Percentiles rank a stretch among this genome's conserved stretches.
phyloP scores from a whole-genome alignment of 2,329 filamentous ascomycete genomes.

The Pseudofabraea citricarpa region DNA sequence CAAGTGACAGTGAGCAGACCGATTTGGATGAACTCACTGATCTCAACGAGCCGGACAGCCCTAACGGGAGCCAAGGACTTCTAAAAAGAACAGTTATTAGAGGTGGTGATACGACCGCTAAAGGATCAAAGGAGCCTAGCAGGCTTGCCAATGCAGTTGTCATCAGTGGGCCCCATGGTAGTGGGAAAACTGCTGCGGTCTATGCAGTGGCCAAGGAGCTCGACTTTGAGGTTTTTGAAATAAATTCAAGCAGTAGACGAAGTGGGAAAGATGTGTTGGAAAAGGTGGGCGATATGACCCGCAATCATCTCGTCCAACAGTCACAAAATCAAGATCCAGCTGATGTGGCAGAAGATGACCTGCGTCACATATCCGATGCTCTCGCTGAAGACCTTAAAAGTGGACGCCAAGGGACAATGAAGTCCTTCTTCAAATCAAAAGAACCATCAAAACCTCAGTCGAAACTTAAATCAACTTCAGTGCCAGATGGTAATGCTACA shows the following conservation, averaged over 20 bases:
- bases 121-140: constrained; percentile 35
- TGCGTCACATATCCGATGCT: constrained; percentile 34
- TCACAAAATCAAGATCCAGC: constrained; percentile 28
- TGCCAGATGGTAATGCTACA: constrained; percentile 20
- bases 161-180: constrained; percentile 82
- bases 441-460: constrained; percentile 18
- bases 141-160: constrained; percentile 73
- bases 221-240: constrained; percentile 91
- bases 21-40: constrained; percentile 67
- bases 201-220: constrained; percentile 90
- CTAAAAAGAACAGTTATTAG: constrained; percentile 51
- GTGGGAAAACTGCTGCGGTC: constrained; percentile 88
- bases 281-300: constrained; percentile 92
- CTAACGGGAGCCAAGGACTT: constrained; percentile 32
- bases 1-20: constrained; percentile 69
- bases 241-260: constrained; percentile 77
- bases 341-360: constrained; percentile 26
- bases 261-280: constrained; percentile 89
- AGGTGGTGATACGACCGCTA: constrained; percentile 31
- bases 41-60: constrained; percentile 41
- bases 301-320: constrained; percentile 81
- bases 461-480: constrained; percentile 12
- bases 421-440: constrained; percentile 70
- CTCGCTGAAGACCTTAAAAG: constrained; percentile 55
- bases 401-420: constrained; percentile 74